Conservation (phyloP, 176 grass and related monocot genomes). For the Panicum miliaceum region DNA sequence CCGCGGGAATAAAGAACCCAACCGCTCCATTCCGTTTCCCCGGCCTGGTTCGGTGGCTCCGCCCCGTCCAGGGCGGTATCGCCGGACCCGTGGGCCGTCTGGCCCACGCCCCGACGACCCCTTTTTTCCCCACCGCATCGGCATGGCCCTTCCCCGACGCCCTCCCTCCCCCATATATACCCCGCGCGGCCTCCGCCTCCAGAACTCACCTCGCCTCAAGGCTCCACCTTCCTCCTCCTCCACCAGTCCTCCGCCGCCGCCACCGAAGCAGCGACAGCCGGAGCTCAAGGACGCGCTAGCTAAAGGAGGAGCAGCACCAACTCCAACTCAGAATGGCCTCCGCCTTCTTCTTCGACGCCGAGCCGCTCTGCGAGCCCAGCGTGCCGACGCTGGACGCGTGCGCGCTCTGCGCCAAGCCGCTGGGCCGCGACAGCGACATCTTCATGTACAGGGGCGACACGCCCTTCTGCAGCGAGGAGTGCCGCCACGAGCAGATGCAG, state of each 20-base stretch:
- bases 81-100: conserved; percentile 20
- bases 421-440: conserved; percentile 59
- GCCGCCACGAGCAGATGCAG: conserved; percentile 73
- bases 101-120: neutral
- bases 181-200: neutral
- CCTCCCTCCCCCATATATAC: conserved; percentile 32
- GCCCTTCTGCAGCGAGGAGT: conserved; percentile 89
- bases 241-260: neutral
- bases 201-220: neutral
- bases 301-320: neutral
- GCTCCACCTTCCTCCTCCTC: neutral
- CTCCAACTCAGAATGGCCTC: neutral
- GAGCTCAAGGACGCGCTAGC: neutral
- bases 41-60: neutral
- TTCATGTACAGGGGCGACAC: conserved; percentile 87
- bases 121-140: neutral
- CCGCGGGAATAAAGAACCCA: neutral
- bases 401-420: conserved; percentile 64
- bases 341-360: conserved; percentile 63
- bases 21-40: neutral
- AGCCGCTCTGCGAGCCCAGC: conserved; percentile 4
- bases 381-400: conserved; percentile 55
- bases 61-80: neutral
- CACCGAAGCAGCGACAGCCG: neutral
- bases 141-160: neutral